Evolutionary conservation across 306 rosid genomes (phyloP).

Genomic region (Cicer judaicum): DNA sequence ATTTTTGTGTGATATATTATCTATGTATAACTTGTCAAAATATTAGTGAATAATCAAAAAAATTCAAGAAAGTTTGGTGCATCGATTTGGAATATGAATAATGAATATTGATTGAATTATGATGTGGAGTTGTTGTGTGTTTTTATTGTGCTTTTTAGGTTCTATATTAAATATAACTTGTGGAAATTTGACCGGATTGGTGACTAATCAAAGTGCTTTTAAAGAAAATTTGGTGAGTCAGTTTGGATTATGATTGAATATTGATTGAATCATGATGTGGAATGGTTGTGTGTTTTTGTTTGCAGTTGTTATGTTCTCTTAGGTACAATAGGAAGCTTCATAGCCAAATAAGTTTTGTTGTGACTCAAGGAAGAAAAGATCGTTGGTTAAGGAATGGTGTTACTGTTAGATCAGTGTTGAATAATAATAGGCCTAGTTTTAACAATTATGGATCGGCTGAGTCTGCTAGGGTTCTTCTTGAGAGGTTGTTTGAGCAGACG

Average conservation of each 20-base stretch:
- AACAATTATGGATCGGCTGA: conserved; percentile 67
- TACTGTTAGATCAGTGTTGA: conserved; percentile 56
- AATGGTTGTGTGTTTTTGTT: conserved; percentile 17
- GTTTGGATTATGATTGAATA: conserved; percentile 6
- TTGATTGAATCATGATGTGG: conserved; percentile 25
- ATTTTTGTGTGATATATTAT: neutral
- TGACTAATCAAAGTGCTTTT: neutral
- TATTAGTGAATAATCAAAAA: neutral
- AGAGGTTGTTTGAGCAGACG: conserved; percentile 80
- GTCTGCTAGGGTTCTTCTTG: conserved; percentile 80
- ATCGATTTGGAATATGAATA: neutral
- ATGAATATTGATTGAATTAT: neutral
- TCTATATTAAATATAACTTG: neutral
- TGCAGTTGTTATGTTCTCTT: conserved; percentile 62
- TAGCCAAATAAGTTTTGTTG: conserved; percentile 42
- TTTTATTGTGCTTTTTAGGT: too few relatives aligned
- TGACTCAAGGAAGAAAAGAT: conserved; percentile 41
- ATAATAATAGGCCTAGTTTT: conserved; percentile 50
- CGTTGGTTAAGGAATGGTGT: conserved; percentile 39
- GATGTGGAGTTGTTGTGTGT: conserved; percentile 16
- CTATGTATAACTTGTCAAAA: neutral
- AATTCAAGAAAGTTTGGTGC: conserved; percentile 4
- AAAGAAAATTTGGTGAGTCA: conserved; percentile 4
- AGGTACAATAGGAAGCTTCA: conserved; percentile 49
- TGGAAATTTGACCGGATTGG: neutral